Conservation (phyloP, 2,329 filamentous ascomycete species). For the Claviceps africana region DNA sequence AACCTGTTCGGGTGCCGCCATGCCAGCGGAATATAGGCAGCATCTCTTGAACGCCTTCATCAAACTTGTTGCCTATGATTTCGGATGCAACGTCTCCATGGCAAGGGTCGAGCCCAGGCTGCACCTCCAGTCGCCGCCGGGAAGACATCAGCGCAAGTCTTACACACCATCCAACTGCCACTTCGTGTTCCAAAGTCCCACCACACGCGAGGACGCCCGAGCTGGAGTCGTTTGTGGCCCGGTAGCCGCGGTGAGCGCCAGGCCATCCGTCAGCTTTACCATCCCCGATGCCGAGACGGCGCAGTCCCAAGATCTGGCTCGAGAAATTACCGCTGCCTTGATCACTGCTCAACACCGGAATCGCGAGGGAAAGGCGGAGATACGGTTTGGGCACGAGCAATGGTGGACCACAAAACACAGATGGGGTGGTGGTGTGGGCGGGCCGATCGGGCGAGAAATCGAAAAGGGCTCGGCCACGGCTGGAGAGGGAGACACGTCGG, state of each 20-base stretch:
- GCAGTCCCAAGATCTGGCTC: constrained; percentile 45
- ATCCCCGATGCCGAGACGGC: constrained; percentile 33
- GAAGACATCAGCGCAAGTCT: constrained; percentile 25
- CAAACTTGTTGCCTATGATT: constrained; percentile 52
- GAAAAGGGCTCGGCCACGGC: constrained; percentile 31
- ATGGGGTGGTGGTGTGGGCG: constrained; percentile 50
- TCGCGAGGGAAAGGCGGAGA: constrained; percentile 42
- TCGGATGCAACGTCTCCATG: constrained; percentile 45
- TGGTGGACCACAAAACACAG: constrained; percentile 49
- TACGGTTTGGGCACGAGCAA: constrained; percentile 39
- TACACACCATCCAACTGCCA: constrained; percentile 45
- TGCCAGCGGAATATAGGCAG: constrained; percentile 45
- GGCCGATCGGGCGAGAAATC: constrained; percentile 47
- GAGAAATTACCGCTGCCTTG: constrained; percentile 46
- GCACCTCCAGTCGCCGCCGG: constrained; percentile 31
- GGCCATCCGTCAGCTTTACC: constrained; percentile 39
- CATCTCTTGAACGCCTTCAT: constrained; percentile 44
- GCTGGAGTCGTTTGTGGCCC: constrained; percentile 48
- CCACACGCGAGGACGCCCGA: constrained; percentile 44
- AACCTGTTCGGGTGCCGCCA: constrained; percentile 35
- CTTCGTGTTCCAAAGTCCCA: constrained; percentile 47
- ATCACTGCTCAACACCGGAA: constrained; percentile 50
- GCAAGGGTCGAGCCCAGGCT: constrained; percentile 46
- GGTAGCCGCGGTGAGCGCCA: constrained; percentile 43
- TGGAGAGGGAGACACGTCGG: constrained; percentile 31